Base-by-base conservation (phyloP, 768 basidiomycete species). In the Lactarius pseudohatsudake region DNA sequence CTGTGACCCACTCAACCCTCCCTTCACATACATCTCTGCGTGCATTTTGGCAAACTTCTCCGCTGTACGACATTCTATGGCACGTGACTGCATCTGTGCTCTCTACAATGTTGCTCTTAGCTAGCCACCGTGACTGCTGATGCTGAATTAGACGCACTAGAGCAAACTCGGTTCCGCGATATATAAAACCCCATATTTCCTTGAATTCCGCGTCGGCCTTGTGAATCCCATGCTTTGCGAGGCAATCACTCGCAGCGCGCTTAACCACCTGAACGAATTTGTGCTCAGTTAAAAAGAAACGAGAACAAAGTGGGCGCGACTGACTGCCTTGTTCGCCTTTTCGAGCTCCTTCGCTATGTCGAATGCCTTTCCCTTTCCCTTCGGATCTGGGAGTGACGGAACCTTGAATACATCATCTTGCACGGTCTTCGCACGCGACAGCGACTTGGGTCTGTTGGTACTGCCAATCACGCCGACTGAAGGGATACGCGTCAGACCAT, bases 241-340 rank as follows among this genome's bases (percentile, higher is more conserved):
- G 62, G 53, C 72, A 74, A 10, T 72, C 75, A 10, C 77, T 77
- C 9, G 79, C 74, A 28, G 76, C 70, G 60, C 75, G 77, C 74
- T 83, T 83, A 30, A 84, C 70, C 50, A 76, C 72, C 82, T 81
- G 61, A 4, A 32, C 28, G 34, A 26, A 8, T 32, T 1, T 18
- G 65, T 26, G 26, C 47, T 28, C 5, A 30, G n/a, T 22, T 47
- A 13, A 57, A 16, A n/a, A 32, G 36, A 30, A 38, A 50, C 50
- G 11, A 28, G 26, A 13, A n/a, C 26, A 59, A 5, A 32, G 47
- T 4, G 13, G 43, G 34, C 26, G 32, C 3, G 22, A 75, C 81
- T 71, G 68, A 89, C 89, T 67, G 80, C 81, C 74, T 86, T 90
- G 72, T 89, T 90, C 6, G 80, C 77, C 70, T 79, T 82, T 76